These are phyloP conservation scores for Candida tetrigidarum DNA, from an alignment of 1,139 yeast genomes.

Conservation along the genomic window DNA sequence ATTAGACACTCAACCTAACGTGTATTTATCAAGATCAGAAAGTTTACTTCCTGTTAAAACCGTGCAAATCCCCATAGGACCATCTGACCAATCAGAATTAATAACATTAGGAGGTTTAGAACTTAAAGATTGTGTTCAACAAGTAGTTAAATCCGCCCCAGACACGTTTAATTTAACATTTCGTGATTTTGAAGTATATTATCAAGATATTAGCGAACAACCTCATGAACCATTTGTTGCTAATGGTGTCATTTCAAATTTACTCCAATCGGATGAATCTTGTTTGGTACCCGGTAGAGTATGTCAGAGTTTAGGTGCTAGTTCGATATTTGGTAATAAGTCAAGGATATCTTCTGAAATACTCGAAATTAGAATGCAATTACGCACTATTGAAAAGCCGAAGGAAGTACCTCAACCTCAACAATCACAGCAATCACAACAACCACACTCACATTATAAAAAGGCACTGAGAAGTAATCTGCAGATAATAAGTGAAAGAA, in stretches of 20 bases:
- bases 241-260: conserved; percentile 61
- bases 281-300: conserved; percentile 67
- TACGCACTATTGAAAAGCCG: conserved; percentile 45
- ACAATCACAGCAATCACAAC: conserved; percentile 12
- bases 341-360: conserved; percentile 53
- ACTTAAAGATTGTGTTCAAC: conserved; percentile 52
- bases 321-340: conserved; percentile 49
- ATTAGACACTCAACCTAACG: conserved; percentile 59
- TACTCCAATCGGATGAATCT: conserved; percentile 33
- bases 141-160: conserved; percentile 57
- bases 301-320: conserved; percentile 67
- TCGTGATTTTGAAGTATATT: conserved; percentile 71
- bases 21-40: conserved; percentile 60
- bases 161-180: conserved; percentile 54
- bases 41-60: conserved; percentile 50
- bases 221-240: conserved; percentile 81
- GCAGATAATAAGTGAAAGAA: conserved; percentile 11
- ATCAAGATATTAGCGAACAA: conserved; percentile 71
- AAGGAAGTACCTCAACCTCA: conserved; percentile 8
- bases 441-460: conserved; percentile 4
- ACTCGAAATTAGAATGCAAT: conserved; percentile 64
- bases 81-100: conserved; percentile 33
- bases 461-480: conserved; percentile 7
- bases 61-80: conserved; percentile 44
- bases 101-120: conserved; percentile 62